Evolutionary conservation across 352 stramenopile species (phyloP), one percentile per base, ranked within the genome.

Genomic region (Pilasporangium apinafurcum): DNA sequence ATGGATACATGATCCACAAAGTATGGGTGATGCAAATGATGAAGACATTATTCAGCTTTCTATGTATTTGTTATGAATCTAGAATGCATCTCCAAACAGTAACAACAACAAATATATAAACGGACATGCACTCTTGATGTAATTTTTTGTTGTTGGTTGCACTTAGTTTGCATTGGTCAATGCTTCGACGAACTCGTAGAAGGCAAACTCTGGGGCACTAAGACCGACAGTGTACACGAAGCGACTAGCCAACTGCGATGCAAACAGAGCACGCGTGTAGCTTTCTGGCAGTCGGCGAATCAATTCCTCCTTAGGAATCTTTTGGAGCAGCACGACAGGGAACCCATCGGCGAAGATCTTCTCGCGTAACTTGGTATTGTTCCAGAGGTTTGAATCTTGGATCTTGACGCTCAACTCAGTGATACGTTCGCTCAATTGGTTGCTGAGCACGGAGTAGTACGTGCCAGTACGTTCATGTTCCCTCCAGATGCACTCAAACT

Each of bases 401-500:
- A 92, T 85, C 62, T 84, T 89, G 51, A 80, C 72, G 36, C 71
- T 90, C 53, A 92, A 48, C 30, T 88, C 68, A 48, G 74, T 88
- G 56, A 92, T 90, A 18, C 74, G 75, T 49, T 89, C 76, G 43
- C 75, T 88, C 6, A 92, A 53, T 37, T 83, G 59, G 65, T 90
- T 86, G 29, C 60, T 84, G 27, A 90, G 62, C 48, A 85, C 58
- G 27, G 72, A 83, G 52, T 79, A 89, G 59, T 83, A 83, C 48
- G 65, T 83, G 14, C 58, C 62, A 37, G 74, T 71, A 32, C 60
- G 65, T 56, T 88, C 65, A 59, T 92, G 76, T 41, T 88, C 72
- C 18, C 59, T 59, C 80, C 80, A 92, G 51, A 92, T 81, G 62
- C 80, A 92, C 56, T 92, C 80, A 30, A 90, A 92, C 56, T 92